phyloP scores from a whole-genome alignment of 345 rosid species.

The Linum trigynum region DNA sequence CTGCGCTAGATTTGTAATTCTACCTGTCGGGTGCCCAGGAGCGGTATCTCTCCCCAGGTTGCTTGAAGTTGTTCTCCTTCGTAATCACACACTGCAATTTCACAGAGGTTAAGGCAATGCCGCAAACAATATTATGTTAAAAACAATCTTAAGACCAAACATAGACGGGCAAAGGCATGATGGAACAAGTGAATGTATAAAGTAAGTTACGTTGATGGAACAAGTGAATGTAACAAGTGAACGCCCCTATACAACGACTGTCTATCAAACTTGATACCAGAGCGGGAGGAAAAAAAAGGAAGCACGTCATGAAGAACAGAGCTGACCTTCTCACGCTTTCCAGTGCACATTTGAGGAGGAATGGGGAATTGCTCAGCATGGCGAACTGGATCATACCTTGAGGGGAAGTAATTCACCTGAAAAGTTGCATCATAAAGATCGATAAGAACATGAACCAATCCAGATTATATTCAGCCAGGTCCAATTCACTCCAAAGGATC shows the following conservation, averaged over 20 bases:
- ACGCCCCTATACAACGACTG: background rate
- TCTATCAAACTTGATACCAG: background rate
- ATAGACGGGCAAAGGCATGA: too few relatives aligned
- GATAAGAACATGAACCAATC: constrained; percentile 4
- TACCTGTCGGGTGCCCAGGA: constrained; percentile 86
- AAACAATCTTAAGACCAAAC: too few relatives aligned
- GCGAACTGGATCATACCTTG: constrained; percentile 69
- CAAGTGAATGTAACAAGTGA: too few relatives aligned
- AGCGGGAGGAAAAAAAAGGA: constrained; percentile 5
- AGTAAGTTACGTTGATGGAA: too few relatives aligned
- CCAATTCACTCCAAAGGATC: background rate
- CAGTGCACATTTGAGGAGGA: constrained; percentile 42
- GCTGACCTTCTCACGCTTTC: constrained; percentile 77
- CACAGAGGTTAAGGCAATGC: constrained; percentile 5
- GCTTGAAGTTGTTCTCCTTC: constrained; percentile 91
- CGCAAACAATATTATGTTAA: background rate
- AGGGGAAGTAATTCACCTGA: constrained; percentile 91
- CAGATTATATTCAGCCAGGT: background rate
- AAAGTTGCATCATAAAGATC: constrained; percentile 13
- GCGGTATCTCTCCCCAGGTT: constrained; percentile 86
- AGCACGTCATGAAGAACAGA: constrained; percentile 3
- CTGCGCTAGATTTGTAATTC: background rate
- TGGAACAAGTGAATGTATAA: too few relatives aligned
- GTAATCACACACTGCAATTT: constrained; percentile 54
- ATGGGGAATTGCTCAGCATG: constrained; percentile 61